These are phyloP conservation scores for Eucalyptus marginata DNA, from an alignment of 345 rosid species.

Conservation along the genomic window DNA sequence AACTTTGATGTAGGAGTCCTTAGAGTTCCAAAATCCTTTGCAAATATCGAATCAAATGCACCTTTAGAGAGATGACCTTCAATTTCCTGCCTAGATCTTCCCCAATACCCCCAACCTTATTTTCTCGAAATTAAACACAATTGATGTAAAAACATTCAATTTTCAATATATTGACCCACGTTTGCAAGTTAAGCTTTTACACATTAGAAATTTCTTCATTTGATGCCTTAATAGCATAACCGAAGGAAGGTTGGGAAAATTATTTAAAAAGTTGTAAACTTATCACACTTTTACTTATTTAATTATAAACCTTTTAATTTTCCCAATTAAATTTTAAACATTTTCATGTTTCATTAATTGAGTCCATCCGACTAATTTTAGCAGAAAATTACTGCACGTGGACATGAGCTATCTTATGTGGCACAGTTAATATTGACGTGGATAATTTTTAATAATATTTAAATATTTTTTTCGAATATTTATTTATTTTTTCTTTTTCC, in stretches of 20 bases:
- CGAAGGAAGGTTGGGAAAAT: background rate
- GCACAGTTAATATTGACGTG: rapidly evolving
- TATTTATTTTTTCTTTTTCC: too few species aligned
- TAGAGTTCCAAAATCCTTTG: background rate
- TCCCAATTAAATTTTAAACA: too few species aligned
- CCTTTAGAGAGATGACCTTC: background rate
- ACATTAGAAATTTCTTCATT: background rate
- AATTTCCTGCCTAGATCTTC: background rate
- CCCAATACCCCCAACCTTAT: background rate
- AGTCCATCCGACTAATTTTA: too few species aligned
- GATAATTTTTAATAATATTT: too few species aligned
- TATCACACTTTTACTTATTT: too few species aligned
- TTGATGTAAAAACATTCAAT: background rate
- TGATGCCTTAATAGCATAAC: background rate
- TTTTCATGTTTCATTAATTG: too few species aligned
- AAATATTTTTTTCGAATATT: too few species aligned
- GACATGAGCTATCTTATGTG: too few species aligned
- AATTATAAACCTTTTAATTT: too few species aligned
- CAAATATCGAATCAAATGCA: background rate
- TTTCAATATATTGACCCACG: background rate
- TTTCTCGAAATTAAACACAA: background rate
- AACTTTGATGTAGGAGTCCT: background rate
- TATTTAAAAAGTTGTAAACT: too few species aligned
- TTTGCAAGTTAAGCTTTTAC: background rate
- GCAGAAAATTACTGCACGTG: background rate